phyloP scores from a whole-genome alignment of 495 filamentous ascomycete genomes.

The Xylaria nigripes region DNA sequence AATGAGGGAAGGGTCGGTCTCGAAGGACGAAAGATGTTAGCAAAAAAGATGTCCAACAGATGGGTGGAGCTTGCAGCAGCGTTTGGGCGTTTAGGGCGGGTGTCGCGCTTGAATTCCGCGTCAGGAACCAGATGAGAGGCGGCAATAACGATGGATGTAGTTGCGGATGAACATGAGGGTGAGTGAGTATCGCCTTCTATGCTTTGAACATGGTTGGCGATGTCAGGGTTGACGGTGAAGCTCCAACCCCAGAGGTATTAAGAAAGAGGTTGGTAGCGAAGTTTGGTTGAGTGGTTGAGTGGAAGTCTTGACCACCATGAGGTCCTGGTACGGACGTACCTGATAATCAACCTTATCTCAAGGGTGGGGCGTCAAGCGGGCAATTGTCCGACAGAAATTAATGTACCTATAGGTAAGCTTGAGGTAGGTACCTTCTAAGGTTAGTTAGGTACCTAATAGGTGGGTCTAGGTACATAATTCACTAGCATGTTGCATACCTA shows the following conservation, averaged over 20 bases:
- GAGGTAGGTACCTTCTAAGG: no score
- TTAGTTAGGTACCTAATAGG: no score
- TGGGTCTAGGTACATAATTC: no score
- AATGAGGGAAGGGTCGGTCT: conserved; percentile 1
- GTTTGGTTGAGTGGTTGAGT: not conserved
- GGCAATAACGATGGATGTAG: not conserved
- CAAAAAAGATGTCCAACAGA: conserved; percentile 3
- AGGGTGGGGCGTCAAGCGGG: not conserved
- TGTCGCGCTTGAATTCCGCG: conserved; percentile 7
- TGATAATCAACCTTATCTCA: not conserved
- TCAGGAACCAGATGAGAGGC: not conserved
- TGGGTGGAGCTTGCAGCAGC: conserved; percentile 6
- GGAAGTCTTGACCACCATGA: not conserved
- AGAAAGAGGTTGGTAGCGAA: not conserved
- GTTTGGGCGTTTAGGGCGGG: not conserved
- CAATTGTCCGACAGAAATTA: no score
- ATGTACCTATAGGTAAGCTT: no score
- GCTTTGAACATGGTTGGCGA: not conserved
- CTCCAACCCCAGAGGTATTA: not conserved
- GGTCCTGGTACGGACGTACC: not conserved
- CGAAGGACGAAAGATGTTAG: not conserved
- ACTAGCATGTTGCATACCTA: no score
- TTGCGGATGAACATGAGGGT: not conserved
- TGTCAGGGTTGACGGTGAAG: not conserved
- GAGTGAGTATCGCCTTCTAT: not conserved